Evolutionary conservation across 2,329 filamentous ascomycete species (phyloP), one percentile per base, ranked within the genome.

Genomic region (Graphilbum sp.): DNA sequence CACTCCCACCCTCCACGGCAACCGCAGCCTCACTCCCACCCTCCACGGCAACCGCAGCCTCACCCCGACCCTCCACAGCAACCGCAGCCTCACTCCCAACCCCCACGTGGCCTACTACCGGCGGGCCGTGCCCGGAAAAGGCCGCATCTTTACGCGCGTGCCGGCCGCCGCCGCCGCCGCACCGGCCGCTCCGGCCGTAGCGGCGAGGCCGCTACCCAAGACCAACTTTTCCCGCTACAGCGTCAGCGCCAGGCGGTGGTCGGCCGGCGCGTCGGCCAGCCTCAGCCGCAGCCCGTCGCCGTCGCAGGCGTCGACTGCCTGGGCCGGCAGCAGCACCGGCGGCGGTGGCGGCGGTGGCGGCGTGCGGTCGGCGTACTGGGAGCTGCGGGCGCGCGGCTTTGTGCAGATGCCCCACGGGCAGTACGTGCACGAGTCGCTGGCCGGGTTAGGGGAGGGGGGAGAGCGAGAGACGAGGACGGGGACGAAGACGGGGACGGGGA

Each of bases 71-170:
- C 10, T 7, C 19, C 24, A 15, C n/a, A n/a, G 16, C 34, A 5
- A n/a, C 21, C 7, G 12, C 20, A 20, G 31, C 32, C 43, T 41
- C 40, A 29, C 24, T 15, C 12, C 16, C 21, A 40, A 21, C 31
- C 15, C 21, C 25, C 6, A 8, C 21, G 32, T 43, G 9, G 34
- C 37, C 15, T 47, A 46, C 38, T 46, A 43, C 25, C 41, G 45
- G 10, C 42, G 43, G 62, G 69, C 59, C 59, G 64, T 5, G 62
- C 72, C 43, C 61, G 68, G n/a, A 61, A 64, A 35, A 24, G 34
- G 38, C 17, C 40, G 40, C 36, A 39, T 46, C 37, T 45, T 41
- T 19, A 43, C 45, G 25, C 43, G 45, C 5, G 38, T 45, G 16
- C 33, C 44, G n/a, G n/a, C n/a, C n/a, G n/a, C n/a, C n/a, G n/a